phyloP scores from a whole-genome alignment of 176 grass and related monocot species.

The Zoysia pacifica region DNA sequence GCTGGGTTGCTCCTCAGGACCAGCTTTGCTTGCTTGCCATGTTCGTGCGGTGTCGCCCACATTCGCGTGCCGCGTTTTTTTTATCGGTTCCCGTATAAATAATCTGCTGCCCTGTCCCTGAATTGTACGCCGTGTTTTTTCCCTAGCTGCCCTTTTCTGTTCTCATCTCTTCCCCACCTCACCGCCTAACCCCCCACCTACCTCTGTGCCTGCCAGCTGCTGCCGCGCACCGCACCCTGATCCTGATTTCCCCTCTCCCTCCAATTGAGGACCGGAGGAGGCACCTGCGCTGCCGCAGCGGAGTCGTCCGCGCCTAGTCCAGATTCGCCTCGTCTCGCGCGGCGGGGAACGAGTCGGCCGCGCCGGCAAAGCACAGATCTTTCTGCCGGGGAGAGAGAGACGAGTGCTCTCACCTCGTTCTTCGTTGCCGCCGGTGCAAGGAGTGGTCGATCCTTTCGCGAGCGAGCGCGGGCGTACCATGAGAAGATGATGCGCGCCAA shows the following conservation, averaged over 20 bases:
- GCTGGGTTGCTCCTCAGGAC: neutral
- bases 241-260: conserved; percentile 39
- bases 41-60: neutral
- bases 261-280: conserved; percentile 24
- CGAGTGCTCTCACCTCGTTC: neutral
- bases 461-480: conserved; percentile 33
- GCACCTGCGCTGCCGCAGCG: conserved; percentile 31
- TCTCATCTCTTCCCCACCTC: conserved; percentile 20
- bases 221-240: neutral
- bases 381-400: neutral
- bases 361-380: neutral
- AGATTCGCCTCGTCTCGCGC: conserved; percentile 26
- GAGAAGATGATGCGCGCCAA: conserved; percentile 77
- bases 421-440: neutral
- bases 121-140: conserved; percentile 27
- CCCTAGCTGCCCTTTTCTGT: neutral
- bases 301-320: conserved; percentile 1
- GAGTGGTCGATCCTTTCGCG: neutral
- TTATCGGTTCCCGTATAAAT: conserved; percentile 39
- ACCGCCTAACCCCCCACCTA: conserved; percentile 39
- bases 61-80: conserved; percentile 7
- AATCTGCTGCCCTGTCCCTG: conserved; percentile 42
- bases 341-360: neutral
- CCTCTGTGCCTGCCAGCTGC: conserved; percentile 25
- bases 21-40: neutral